Conservation (phyloP, 75 land plant species). For the Pinus albicaulis region DNA sequence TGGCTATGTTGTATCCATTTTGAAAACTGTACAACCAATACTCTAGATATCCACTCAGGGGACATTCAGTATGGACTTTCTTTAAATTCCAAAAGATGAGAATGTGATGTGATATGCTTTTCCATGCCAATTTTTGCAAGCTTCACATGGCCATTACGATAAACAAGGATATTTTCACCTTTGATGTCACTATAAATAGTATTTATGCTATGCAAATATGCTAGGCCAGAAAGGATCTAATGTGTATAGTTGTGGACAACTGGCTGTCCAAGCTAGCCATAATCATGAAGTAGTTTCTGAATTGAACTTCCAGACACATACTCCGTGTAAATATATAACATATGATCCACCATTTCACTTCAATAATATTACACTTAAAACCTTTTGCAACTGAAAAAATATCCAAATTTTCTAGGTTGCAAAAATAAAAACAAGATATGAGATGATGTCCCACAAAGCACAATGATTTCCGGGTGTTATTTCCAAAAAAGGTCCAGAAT, state of each 20-base stretch:
- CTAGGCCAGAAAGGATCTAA: conserved; percentile 70
- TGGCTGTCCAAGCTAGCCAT: conserved; percentile 60
- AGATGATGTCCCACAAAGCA: conserved; percentile 34
- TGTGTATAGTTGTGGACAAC: conserved; percentile 74
- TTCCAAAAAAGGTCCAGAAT: conserved; percentile 8
- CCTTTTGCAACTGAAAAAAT: conserved; percentile 6
- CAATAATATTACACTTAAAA: no score
- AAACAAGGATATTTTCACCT: conserved; percentile 88
- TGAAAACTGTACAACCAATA: not conserved
- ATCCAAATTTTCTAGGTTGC: conserved; percentile 7
- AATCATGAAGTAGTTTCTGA: conserved; percentile 74
- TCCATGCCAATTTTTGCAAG: conserved; percentile 96
- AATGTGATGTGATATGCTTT: no score
- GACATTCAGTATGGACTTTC: no score
- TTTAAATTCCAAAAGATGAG: no score
- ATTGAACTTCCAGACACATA: conserved; percentile 90
- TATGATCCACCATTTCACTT: no score
- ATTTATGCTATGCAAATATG: conserved; percentile 59
- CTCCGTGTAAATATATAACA: conserved; percentile 70
- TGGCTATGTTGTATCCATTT: not conserved
- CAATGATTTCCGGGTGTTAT: conserved; percentile 20
- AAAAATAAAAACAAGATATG: conserved; percentile 32
- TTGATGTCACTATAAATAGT: conserved; percentile 81
- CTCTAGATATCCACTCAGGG: no score
- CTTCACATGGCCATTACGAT: conserved; percentile 80